Conservation (phyloP, 768 basidiomycete genomes). For the Rhizopogon vesiculosus region DNA sequence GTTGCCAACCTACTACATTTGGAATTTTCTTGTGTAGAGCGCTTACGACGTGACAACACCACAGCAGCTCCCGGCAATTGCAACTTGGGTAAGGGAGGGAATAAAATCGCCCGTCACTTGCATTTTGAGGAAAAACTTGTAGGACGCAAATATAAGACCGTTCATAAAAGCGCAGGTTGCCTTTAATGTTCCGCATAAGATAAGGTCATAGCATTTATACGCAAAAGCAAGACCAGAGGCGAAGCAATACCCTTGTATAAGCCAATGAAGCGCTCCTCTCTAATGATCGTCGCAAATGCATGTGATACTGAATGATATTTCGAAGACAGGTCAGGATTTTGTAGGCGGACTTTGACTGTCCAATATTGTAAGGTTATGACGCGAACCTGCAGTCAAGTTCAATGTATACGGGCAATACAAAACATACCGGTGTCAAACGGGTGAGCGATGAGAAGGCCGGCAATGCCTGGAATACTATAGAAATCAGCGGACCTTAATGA, state of each 20-base stretch:
- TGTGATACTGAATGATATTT: slow-evolving; percentile 63
- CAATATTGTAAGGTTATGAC: background rate
- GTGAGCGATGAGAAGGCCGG: slow-evolving; percentile 65
- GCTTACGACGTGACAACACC: slow-evolving; percentile 78
- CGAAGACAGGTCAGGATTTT: slow-evolving; percentile 52
- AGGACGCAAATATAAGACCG: slow-evolving; percentile 82
- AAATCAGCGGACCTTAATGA: background rate
- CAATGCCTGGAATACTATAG: slow-evolving; percentile 38
- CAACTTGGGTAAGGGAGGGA: slow-evolving; percentile 69
- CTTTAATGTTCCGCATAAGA: slow-evolving; percentile 28
- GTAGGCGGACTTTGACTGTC: slow-evolving; percentile 77
- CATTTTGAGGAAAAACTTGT: slow-evolving; percentile 69
- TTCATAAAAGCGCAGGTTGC: slow-evolving; percentile 73
- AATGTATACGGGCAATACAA: background rate
- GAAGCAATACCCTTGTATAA: slow-evolving; percentile 77
- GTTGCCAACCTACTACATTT: background rate
- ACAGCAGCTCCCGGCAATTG: slow-evolving; percentile 74
- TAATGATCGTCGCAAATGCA: slow-evolving; percentile 61
- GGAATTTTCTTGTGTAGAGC: slow-evolving; percentile 1
- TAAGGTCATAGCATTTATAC: background rate
- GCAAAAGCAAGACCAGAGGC: slow-evolving; percentile 57
- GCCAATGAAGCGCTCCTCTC: slow-evolving; percentile 64
- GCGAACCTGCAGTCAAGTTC: background rate
- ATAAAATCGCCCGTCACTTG: slow-evolving; percentile 47
- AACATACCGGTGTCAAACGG: slow-evolving; percentile 68